Evolutionary conservation across 148 eudicot species (phyloP), one percentile per base, ranked within the genome.

Genomic region (Nepenthes mirabilis): DNA sequence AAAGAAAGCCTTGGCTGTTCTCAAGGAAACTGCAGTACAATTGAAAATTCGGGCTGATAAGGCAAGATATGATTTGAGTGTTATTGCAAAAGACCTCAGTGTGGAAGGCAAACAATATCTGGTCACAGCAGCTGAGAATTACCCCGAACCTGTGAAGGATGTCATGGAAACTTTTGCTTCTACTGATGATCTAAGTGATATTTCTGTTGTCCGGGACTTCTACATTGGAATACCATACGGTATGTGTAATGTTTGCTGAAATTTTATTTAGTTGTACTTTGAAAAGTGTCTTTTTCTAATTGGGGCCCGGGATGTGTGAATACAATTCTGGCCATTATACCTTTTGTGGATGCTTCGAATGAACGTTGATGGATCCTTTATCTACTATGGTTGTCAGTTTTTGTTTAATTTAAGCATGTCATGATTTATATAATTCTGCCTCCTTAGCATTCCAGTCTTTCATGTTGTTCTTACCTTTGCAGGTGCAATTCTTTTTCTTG

Each of bases 211-310:
- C 36, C 87, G 69, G 40, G 99, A 88, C 71, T 93, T 93, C 68
- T 80, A 88, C 57, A 69, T 88, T 56, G 99, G 99, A 59, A 82
- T 88, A 66, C 96, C 99, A 55, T 93, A 88, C 65, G 99, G 97
- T 93, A 83, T 63, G 84, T 34, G 37, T 52, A 9, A 0, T 32
- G 9, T 8, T 23, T 47, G 51, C 60, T 36, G 12, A 34, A 6
- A 52, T 51, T 5, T 52, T 33, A 53, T 63, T 23, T 6, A 43
- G 47, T 32, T 34, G 53, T 48, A 2, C 2, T 12, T 36, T 33
- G 11, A 37, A 37, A 13, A 5, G 34, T 61, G 1, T 34, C 4
- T 33, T 37, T 6, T 43, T 60, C 53, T 60, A 0, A 6, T 6
- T 32, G n/a, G 51, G 37, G 45, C 36, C 0, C 45, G 55, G n/a